Evolutionary conservation across 495 filamentous ascomycete species (phyloP).

Genomic region (Elasticomyces elasticus): DNA sequence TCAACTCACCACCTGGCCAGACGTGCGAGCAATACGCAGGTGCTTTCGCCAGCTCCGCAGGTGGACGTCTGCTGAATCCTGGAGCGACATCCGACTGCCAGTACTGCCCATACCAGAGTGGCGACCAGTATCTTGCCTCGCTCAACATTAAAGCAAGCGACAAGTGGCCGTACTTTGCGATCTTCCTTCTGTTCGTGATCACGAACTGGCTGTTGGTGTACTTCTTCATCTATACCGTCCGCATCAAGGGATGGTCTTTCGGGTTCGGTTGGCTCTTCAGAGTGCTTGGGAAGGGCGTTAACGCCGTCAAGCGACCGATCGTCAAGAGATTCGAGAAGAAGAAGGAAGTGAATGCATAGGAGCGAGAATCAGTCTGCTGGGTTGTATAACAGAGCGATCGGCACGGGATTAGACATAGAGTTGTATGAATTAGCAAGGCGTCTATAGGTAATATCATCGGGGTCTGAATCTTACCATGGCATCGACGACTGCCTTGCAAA

Average conservation of each 20-base stretch:
- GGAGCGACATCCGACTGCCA: constrained; percentile 50
- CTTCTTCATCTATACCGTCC: constrained; percentile 74
- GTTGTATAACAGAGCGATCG: too few relatives aligned
- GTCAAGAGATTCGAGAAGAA: constrained; percentile 10
- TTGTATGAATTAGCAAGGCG: too few relatives aligned
- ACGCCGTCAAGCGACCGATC: constrained; percentile 22
- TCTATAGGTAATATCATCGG: too few relatives aligned
- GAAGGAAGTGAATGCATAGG: constrained; percentile 13
- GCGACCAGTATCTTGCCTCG: constrained; percentile 53
- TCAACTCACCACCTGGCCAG: constrained; percentile 52
- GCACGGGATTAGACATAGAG: too few relatives aligned
- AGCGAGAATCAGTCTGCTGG: too few relatives aligned
- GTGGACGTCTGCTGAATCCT: constrained; percentile 50
- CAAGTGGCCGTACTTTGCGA: constrained; percentile 69
- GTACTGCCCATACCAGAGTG: constrained; percentile 58
- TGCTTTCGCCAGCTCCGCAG: constrained; percentile 30
- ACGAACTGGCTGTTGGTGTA: constrained; percentile 72
- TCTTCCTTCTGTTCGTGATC: constrained; percentile 66
- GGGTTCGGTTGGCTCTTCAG: constrained; percentile 54
- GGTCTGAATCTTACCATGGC: too few relatives aligned
- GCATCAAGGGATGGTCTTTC: constrained; percentile 64
- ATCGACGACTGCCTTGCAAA: too few relatives aligned
- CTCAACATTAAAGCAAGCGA: constrained; percentile 56
- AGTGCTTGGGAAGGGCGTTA: constrained; percentile 38
- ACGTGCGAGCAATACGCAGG: constrained; percentile 51